Percentiles rank a stretch among this genome's conserved stretches.
phyloP scores from a whole-genome alignment of 148 eudicot genomes.

The Camellia granthamiana region DNA sequence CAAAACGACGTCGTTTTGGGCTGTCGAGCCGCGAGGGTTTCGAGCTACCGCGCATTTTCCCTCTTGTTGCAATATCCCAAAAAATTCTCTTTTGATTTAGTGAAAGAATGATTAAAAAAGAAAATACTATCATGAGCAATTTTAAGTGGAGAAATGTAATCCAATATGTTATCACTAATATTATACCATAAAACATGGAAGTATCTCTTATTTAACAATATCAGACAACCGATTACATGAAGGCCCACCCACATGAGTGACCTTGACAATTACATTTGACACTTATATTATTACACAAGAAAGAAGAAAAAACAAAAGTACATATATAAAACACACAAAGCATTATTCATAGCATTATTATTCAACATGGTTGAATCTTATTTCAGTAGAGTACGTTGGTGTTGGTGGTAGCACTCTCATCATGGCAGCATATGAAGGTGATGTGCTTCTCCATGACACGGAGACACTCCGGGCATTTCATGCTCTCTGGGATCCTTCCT shows the following conservation, averaged over 20 bases:
- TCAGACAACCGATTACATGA: not conserved
- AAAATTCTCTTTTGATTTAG: too few relatives aligned
- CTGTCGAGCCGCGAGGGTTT: too few relatives aligned
- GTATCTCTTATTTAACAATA: not conserved
- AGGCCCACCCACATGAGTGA: not conserved
- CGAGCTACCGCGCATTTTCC: too few relatives aligned
- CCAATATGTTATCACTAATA: not conserved
- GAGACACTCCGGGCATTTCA: conserved; percentile 55
- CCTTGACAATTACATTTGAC: not conserved
- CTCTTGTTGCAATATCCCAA: too few relatives aligned
- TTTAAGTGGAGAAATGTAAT: too few relatives aligned
- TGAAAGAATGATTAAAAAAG: too few relatives aligned
- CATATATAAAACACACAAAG: not conserved
- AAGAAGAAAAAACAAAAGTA: not conserved
- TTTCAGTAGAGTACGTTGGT: too few relatives aligned
- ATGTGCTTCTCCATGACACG: conserved; percentile 35
- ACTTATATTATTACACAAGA: not conserved
- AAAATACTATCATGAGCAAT: too few relatives aligned
- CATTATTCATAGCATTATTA: not conserved
- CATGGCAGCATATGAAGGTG: conserved; percentile 47
- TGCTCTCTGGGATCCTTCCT: conserved; percentile 27
- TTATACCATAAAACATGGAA: not conserved
- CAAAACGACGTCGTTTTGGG: too few relatives aligned
- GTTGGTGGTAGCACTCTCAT: conserved; percentile 3
- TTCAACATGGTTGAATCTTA: too few relatives aligned